Evolutionary conservation across 441 rosid genomes (phyloP).

Genomic region (Populus tomentosa): DNA sequence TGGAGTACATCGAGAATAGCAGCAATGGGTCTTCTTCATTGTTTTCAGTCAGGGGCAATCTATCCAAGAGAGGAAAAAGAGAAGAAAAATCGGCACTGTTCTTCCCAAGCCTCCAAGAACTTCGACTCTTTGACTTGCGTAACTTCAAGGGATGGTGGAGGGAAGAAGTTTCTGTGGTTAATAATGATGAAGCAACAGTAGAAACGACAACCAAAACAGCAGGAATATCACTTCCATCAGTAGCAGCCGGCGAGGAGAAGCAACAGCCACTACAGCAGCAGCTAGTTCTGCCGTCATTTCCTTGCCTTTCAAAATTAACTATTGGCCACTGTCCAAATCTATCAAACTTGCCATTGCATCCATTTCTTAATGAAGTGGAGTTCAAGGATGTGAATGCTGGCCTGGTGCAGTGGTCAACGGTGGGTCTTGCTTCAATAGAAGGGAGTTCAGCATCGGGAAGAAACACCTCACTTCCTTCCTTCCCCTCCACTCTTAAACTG

Average conservation of each 20-base stretch:
- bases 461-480: constrained; percentile 4
- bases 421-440: neutral
- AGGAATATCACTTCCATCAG: neutral
- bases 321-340: constrained; percentile 15
- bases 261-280: neutral
- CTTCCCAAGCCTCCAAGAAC: constrained; percentile 9
- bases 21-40: neutral
- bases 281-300: constrained; percentile 9
- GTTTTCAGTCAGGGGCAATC: neutral
- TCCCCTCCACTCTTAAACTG: neutral
- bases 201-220: neutral
- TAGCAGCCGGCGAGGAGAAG: neutral
- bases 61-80: neutral
- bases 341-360: constrained; percentile 13
- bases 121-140: neutral
- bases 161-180: neutral
- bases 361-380: constrained; percentile 10
- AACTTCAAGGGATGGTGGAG: constrained; percentile 22
- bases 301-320: constrained; percentile 12
- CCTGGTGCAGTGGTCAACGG: neutral
- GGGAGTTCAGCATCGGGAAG: neutral
- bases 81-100: neutral
- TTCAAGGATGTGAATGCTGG: neutral
- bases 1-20: neutral
- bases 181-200: neutral